Conservation (phyloP, 441 rosid species). For the Aleurites moluccanus region DNA sequence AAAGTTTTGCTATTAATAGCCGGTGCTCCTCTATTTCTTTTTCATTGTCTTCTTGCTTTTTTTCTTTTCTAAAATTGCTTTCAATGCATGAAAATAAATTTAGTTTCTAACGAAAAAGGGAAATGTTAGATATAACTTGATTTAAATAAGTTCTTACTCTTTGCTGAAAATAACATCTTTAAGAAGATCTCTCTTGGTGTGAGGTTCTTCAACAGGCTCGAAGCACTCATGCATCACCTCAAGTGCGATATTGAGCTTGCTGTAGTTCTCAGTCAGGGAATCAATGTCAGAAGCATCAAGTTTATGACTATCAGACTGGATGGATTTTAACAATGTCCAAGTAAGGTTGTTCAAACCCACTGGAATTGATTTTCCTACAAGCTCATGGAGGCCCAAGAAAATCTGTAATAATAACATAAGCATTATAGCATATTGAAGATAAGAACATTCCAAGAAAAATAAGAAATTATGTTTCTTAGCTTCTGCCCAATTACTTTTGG, state of each 20-base stretch:
- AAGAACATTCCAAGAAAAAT: neutral
- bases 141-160: slow-evolving; percentile 41
- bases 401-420: neutral
- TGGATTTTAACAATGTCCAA: slow-evolving; percentile 59
- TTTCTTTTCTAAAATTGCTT: neutral
- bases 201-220: slow-evolving; percentile 60
- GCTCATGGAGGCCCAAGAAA: slow-evolving; percentile 4
- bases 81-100: neutral
- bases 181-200: slow-evolving; percentile 55
- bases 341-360: slow-evolving; percentile 48
- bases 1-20: neutral
- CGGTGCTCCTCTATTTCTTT: neutral
- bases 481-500: neutral
- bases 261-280: slow-evolving; percentile 44
- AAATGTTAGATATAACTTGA: neutral
- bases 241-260: slow-evolving; percentile 68
- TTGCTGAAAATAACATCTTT: slow-evolving; percentile 69
- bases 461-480: neutral
- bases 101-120: neutral
- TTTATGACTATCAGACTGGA: slow-evolving; percentile 26
- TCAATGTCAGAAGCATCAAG: slow-evolving; percentile 36
- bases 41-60: neutral
- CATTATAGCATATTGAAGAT: neutral
- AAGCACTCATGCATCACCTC: slow-evolving; percentile 87
- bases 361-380: slow-evolving; percentile 19